Conservation (phyloP, 75 land plant genomes). For the Chamaecyparis obtusa region DNA sequence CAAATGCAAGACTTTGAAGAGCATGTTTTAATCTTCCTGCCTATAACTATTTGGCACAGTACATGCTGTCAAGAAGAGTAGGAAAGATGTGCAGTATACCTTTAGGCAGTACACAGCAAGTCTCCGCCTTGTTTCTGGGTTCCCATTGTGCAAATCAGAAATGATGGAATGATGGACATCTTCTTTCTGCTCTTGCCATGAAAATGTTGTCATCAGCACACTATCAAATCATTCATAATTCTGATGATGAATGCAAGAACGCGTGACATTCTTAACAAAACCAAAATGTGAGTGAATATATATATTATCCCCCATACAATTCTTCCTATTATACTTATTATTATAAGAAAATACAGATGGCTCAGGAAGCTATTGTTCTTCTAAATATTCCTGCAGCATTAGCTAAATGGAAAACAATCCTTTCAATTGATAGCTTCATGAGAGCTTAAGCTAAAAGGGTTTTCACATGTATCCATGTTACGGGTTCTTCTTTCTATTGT, state of each 20-base stretch:
- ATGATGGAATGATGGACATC: constrained; percentile 99
- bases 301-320: neutral
- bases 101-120: constrained; percentile 98
- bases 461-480: neutral
- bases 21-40: neutral
- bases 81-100: constrained; percentile 31
- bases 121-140: constrained; percentile 92
- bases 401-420: neutral
- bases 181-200: constrained; percentile 75
- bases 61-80: neutral
- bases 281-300: neutral
- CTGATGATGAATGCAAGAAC: neutral
- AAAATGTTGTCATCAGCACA: neutral
- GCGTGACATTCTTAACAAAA: neutral
- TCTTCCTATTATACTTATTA: neutral
- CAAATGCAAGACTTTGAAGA: neutral
- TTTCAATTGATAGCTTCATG: neutral
- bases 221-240: neutral
- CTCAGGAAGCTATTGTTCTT: neutral
- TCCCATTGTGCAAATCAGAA: constrained; percentile 96
- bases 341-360: neutral
- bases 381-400: neutral
- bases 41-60: neutral
- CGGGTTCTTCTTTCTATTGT: too few relatives aligned
- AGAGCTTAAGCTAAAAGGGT: neutral